Evolutionary conservation across 495 filamentous ascomycete species (phyloP).

Genomic region (Polyplosphaeria fusca): DNA sequence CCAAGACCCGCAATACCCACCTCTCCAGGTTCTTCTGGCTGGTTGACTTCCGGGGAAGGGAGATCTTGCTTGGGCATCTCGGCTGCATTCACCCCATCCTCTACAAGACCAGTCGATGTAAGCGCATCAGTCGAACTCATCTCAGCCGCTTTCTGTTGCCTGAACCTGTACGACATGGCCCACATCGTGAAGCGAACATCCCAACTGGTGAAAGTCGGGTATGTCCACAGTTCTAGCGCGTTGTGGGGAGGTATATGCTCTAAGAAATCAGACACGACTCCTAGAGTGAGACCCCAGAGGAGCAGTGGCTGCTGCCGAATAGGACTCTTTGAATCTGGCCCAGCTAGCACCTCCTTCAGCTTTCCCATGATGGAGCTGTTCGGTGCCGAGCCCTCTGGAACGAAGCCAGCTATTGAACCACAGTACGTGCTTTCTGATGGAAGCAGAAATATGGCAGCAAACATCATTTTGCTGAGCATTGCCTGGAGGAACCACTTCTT

Average conservation of each 20-base stretch:
- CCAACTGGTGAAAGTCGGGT: conserved; percentile 68
- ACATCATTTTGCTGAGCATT: conserved; percentile 66
- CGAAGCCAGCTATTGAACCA: conserved; percentile 48
- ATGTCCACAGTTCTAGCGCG: conserved; percentile 62
- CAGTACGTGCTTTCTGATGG: conserved; percentile 61
- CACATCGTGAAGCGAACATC: conserved; percentile 62
- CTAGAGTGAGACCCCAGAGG: conserved; percentile 74
- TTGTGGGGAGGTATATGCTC: conserved; percentile 65
- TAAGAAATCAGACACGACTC: conserved; percentile 68
- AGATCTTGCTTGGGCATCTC: conserved; percentile 28
- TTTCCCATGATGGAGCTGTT: background rate
- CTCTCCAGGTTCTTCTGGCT: conserved; percentile 43
- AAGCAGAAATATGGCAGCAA: conserved; percentile 63
- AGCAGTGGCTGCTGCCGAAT: conserved; percentile 53
- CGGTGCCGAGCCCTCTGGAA: conserved; percentile 23
- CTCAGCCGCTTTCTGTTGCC: conserved; percentile 54
- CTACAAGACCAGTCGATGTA: background rate
- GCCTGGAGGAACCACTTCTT: conserved; percentile 52
- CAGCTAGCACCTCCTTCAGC: conserved; percentile 4
- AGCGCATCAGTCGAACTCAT: conserved; percentile 35
- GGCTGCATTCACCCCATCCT: conserved; percentile 37
- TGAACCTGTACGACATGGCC: conserved; percentile 59
- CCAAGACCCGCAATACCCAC: conserved; percentile 50
- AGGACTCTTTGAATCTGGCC: conserved; percentile 21
- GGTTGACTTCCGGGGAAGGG: conserved; percentile 1